Percentiles rank a stretch among this genome's conserved stretches.
These are phyloP conservation scores for Leccinum fallax DNA, from an alignment of 1,284 basidiomycete genomes.

Conservation along the genomic window DNA sequence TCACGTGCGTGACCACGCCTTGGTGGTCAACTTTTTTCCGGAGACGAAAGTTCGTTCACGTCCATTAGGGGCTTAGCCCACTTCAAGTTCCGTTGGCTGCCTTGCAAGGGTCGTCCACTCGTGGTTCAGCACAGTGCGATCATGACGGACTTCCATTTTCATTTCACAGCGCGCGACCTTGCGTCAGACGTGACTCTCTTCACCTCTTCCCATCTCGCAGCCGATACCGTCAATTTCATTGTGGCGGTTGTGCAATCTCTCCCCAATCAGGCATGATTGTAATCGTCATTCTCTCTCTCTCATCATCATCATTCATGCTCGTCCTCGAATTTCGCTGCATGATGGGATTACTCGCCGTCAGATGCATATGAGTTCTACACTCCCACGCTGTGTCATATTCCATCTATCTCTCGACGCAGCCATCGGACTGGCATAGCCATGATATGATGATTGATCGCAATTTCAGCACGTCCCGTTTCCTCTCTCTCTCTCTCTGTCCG, in stretches of 20 bases:
- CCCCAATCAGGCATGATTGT: constrained; percentile 12
- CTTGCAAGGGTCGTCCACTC: constrained; percentile 15
- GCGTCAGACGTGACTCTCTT: constrained; percentile 1
- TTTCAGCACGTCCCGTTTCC: not conserved
- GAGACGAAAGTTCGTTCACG: constrained; percentile 1
- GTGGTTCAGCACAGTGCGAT: constrained; percentile 13
- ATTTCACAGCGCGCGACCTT: constrained; percentile 15
- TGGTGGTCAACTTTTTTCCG: not conserved
- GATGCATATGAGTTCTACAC: not conserved
- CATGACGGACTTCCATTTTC: constrained; percentile 29
- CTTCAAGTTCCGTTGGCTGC: constrained; percentile 17
- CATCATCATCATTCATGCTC: not conserved
- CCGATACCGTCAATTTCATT: constrained; percentile 18
- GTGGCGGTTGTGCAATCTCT: not conserved
- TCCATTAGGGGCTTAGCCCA: constrained; percentile 7
- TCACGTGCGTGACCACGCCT: constrained; percentile 17
- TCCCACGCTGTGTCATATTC: not conserved
- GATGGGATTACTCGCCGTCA: not conserved
- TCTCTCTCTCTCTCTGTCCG: not conserved
- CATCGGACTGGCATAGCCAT: not conserved
- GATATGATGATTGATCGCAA: not conserved
- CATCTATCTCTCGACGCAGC: not conserved
- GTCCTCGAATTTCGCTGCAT: not conserved
- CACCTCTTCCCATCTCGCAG: constrained; percentile 20
- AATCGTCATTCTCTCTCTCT: not conserved